Evolutionary conservation across 495 filamentous ascomycete genomes (phyloP), one percentile per base, ranked within the genome.

Genomic region (Penicillium ucsense): DNA sequence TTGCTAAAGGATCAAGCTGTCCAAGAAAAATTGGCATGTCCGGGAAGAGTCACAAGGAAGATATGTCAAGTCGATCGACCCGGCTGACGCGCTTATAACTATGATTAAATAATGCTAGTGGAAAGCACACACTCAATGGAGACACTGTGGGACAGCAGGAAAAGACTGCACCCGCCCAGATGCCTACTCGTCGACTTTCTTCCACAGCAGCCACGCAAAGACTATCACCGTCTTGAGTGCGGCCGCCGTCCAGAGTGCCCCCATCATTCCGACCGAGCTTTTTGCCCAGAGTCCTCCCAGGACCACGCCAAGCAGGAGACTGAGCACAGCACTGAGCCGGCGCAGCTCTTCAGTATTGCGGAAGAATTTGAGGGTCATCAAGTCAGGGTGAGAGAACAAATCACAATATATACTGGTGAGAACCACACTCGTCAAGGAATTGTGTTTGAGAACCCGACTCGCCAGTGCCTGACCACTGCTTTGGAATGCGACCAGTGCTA

Each of bases 321-420:
- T 66, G 11, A 79, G 35, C 8, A 82, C 74, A 3, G 83, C 83
- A 0, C 66, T 76, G 4, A 70, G 54, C 36, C 83, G 66, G 27
- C 79, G 70, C 53, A 82, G 80, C 44, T 83, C 59, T 57, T 86
- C 79, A 6, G 62, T 63, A 52, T 83, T 79, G 4, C 63, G 55
- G 30, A 69, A 38, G 2, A 65, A 45, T 12, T 46, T 53, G 0
- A 45, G 27, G 0, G 67, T 62, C 8, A 84, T 68, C 8, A 86
- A 48, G 12, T 77, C 71, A 33, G 69, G 68, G 45, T 85, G 78
- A 6, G 79, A 81, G 56, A 85, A 85, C 11, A 86, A 53, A 57
- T 88, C 84, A 53, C 81, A 83, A 62, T 85, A 86, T 43, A 81
- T 74, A 50, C 80, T 84, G 12, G 84, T 88, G 47, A 87, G 60